Base-by-base conservation (phyloP, 192 early-diverging fungal species). In the Rhizophagus prolifer region DNA sequence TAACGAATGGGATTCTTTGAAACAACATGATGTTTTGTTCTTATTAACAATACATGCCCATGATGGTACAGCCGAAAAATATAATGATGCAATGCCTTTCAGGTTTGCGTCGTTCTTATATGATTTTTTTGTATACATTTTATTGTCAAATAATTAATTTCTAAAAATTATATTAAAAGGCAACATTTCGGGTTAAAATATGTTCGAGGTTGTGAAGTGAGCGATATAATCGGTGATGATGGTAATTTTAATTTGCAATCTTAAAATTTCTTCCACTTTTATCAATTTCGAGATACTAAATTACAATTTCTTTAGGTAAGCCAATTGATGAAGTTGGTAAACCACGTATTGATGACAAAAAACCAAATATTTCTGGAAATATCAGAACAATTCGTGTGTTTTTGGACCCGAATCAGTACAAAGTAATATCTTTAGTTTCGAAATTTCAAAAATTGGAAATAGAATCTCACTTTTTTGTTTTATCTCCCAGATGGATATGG, bases 401-500 rank as follows among this genome's bases (percentile, higher is more conserved):
- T 25, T 73, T 99, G 44, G 98, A 99, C 76, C 70, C 93, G 8
- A 94, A 94, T 71, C 96, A 99, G 83, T 96, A 95, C 80, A 86
- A 88, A 79, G 80, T 80, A 78, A 63, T 1, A 21, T 58, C 31
- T 31, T 6, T 14, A 54, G 50, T 25, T 47, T 44, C 9, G 1
- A 16, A 47, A 1, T 13, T 50, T 70, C 44, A 23, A 31, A 31
- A n/a, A 67, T 16, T 41, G 25, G 12, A 58, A 31, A 25, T 19
- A 58, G 3, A 50, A 9, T 25, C 30, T 38, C 36, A 38, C 14
- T 50, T 31, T 28, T 28, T 47, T 30, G 30, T n/a, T 54, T 30
- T 10, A 72, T 30, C 6, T 16, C 34, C 16, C 60, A 82, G 76
- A 70, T 84, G 16, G 94, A 95, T 79, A 86, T 88, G 77, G 79